Evolutionary conservation across 2,329 filamentous ascomycete species (phyloP).

Genomic region (Apiospora arundinis): DNA sequence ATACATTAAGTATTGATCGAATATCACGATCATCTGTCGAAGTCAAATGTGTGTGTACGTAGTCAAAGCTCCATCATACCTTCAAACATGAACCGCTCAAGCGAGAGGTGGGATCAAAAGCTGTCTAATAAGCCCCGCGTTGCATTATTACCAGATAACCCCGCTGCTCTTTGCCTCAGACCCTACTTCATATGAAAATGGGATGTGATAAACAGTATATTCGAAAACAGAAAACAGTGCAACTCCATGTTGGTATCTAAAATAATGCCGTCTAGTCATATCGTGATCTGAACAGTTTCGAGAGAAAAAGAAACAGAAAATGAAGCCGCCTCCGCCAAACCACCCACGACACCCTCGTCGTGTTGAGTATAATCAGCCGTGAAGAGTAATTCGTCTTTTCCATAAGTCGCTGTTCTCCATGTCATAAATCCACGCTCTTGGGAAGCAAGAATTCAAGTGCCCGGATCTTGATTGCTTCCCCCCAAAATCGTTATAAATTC

Average conservation of each 20-base stretch:
- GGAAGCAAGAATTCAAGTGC: neutral
- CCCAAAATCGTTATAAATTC: neutral
- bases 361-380: conserved; percentile 2
- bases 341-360: conserved; percentile 4
- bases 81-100: too few relatives aligned
- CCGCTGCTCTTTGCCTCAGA: neutral
- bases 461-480: conserved; percentile 5
- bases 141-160: neutral
- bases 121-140: too few relatives aligned
- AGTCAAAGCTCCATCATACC: too few relatives aligned
- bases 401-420: conserved; percentile 8
- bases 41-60: too few relatives aligned
- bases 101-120: too few relatives aligned
- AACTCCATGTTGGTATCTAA: conserved; percentile 42
- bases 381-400: conserved; percentile 2
- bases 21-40: too few relatives aligned
- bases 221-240: conserved; percentile 23
- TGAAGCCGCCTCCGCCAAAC: neutral
- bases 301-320: conserved; percentile 3
- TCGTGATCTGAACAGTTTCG: conserved; percentile 22
- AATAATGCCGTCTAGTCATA: conserved; percentile 33
- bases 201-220: neutral
- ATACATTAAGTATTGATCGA: neutral
- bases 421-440: conserved; percentile 9
- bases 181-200: neutral